phyloP scores from a whole-genome alignment of 257 asterid species.

The Jacaranda mimosifolia region DNA sequence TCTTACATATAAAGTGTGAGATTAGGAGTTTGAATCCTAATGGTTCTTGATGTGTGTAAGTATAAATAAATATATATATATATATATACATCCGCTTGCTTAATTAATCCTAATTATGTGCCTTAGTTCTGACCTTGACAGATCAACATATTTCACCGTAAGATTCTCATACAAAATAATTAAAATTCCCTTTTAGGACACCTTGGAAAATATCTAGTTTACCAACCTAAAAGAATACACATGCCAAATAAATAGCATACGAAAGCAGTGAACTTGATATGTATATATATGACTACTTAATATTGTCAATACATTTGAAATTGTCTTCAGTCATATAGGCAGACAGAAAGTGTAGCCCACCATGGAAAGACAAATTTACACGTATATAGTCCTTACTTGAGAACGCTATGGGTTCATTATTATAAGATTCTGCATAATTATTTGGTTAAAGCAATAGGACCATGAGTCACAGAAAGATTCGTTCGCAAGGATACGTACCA shows the following conservation, averaged over 20 bases:
- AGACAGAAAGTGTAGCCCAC: neutral
- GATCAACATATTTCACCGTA: conserved; percentile 12
- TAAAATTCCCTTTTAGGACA: conserved; percentile 10
- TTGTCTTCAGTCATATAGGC: neutral
- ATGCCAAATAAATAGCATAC: neutral
- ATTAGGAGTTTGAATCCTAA: no score
- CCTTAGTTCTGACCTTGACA: conserved; percentile 23
- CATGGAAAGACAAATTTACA: neutral
- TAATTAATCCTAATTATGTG: neutral
- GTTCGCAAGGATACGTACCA: conserved; percentile 59
- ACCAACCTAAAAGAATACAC: conserved; percentile 21
- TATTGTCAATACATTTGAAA: neutral
- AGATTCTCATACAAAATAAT: conserved; percentile 17
- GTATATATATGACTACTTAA: neutral
- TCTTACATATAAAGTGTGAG: no score
- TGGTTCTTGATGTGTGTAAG: no score
- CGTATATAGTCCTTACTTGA: neutral
- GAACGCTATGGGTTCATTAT: neutral
- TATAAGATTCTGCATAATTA: neutral
- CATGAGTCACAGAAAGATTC: conserved; percentile 57
- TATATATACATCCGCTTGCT: no score
- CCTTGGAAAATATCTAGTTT: neutral
- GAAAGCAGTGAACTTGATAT: neutral
- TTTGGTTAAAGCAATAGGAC: neutral
- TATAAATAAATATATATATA: no score